Conservation (phyloP, 2,329 filamentous ascomycete species). For the Graphilbum sp. region DNA sequence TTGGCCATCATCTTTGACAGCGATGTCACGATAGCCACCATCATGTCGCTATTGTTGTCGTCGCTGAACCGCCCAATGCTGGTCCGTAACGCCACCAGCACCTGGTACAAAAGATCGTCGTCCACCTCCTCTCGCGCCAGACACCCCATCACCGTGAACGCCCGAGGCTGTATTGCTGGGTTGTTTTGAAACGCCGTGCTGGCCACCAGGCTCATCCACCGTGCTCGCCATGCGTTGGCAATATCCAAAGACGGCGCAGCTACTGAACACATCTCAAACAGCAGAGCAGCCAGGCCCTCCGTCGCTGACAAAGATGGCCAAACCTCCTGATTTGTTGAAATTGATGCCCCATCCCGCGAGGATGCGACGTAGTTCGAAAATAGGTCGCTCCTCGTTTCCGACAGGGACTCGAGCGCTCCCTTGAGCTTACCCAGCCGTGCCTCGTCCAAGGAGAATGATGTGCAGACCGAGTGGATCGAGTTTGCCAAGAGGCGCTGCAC, state of each 20-base stretch:
- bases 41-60: conserved; percentile 44
- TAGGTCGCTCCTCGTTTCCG: conserved; percentile 42
- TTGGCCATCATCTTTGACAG: conserved; percentile 58
- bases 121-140: conserved; percentile 56
- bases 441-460: conserved; percentile 47
- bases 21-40: conserved; percentile 49
- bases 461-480: conserved; percentile 50
- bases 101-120: conserved; percentile 54
- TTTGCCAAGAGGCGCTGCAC: conserved; percentile 51
- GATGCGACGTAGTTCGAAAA: conserved; percentile 31
- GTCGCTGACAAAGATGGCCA: conserved; percentile 36
- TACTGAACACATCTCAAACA: conserved; percentile 47
- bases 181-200: conserved; percentile 61
- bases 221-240: conserved; percentile 52
- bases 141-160: conserved; percentile 57
- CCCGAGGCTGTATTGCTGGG: conserved; percentile 51
- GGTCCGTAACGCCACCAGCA: conserved; percentile 49
- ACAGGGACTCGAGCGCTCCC: conserved; percentile 38
- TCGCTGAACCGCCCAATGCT: conserved; percentile 44
- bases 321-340: conserved; percentile 36
- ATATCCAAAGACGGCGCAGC: conserved; percentile 48
- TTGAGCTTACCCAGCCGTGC: conserved; percentile 37
- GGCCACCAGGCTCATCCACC: conserved; percentile 59
- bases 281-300: conserved; percentile 42
- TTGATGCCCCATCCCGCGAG: conserved; percentile 34